These are phyloP conservation scores for Penicillium lagena DNA, from an alignment of 495 filamentous ascomycete species.

Conservation along the genomic window DNA sequence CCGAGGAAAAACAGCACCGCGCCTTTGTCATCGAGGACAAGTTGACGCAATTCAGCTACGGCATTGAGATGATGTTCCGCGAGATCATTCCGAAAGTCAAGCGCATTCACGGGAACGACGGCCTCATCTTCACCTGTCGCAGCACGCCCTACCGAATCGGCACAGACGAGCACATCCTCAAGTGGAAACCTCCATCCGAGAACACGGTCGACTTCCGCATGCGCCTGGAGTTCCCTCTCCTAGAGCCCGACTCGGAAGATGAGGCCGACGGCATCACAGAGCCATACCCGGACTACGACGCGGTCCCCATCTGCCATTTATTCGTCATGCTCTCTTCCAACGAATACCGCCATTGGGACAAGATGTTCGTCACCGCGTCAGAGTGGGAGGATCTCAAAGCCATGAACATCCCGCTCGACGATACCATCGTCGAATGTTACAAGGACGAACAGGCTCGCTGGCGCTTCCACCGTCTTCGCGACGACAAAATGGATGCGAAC, in stretches of 20 bases:
- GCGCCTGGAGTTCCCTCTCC: constrained; percentile 63
- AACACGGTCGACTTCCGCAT: constrained; percentile 92
- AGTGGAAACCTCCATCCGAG: constrained; percentile 92
- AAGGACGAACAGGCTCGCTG: constrained; percentile 67
- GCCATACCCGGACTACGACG: constrained; percentile 50
- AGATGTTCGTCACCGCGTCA: constrained; percentile 59
- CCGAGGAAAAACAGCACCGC: constrained; percentile 61
- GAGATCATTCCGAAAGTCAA: constrained; percentile 73
- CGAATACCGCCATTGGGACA: constrained; percentile 55
- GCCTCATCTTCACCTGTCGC: constrained; percentile 92
- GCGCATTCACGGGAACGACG: constrained; percentile 79
- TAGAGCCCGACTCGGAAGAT: constrained; percentile 64
- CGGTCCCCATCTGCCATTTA: constrained; percentile 54
- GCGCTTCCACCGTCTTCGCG: constrained; percentile 79
- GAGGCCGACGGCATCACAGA: constrained; percentile 52
- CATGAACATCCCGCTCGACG: constrained; percentile 64
- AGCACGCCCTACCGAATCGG: constrained; percentile 78
- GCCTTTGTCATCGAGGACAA: constrained; percentile 82
- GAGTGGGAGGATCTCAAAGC: constrained; percentile 83
- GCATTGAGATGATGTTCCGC: constrained; percentile 83
- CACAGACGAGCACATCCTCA: constrained; percentile 87
- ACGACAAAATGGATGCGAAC: constrained; percentile 89
- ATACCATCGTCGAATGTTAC: constrained; percentile 81
- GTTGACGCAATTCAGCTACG: constrained; percentile 79
- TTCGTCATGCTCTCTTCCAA: constrained; percentile 48